phyloP scores from a whole-genome alignment of 495 filamentous ascomycete genomes.

The Barbatosphaeria neglecta region DNA sequence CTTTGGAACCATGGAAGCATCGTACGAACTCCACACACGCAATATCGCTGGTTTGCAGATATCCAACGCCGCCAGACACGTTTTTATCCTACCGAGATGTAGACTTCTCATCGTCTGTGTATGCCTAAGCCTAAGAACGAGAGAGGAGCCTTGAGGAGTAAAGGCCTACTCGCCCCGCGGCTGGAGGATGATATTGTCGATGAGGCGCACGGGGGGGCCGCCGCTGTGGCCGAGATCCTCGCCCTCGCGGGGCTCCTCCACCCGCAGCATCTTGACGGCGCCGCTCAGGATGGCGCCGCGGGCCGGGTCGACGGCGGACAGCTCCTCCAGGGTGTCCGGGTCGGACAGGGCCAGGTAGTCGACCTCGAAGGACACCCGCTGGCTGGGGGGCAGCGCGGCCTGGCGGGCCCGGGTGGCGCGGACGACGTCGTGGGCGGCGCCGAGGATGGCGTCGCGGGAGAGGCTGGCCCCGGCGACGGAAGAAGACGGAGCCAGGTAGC shows the following conservation, averaged over 20 bases:
- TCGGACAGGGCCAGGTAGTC: constrained; percentile 89
- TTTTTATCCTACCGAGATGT: no score
- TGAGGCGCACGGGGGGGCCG: constrained; percentile 64
- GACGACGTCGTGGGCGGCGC: constrained; percentile 46
- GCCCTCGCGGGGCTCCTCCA: constrained; percentile 52
- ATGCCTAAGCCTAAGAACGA: no score
- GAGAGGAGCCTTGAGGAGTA: no score
- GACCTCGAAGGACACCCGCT: constrained; percentile 64
- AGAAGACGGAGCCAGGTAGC: no score
- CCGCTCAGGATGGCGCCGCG: constrained; percentile 77
- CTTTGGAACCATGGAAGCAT: no score
- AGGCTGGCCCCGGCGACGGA: constrained; percentile 41
- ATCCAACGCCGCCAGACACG: no score
- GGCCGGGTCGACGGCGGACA: constrained; percentile 49
- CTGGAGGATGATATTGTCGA: constrained; percentile 81
- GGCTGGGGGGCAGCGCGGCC: constrained; percentile 42
- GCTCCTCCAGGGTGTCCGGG: constrained; percentile 65
- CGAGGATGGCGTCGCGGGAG: constrained; percentile 52
- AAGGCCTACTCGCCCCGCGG: constrained; percentile 10
- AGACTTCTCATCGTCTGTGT: no score
- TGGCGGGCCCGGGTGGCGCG: constrained; percentile 46
- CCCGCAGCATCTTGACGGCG: constrained; percentile 77
- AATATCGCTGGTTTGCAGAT: no score
- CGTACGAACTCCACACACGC: no score
- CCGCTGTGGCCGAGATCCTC: constrained; percentile 65